Evolutionary conservation across 768 basidiomycete species (phyloP).

Genomic region (Mycena vitilis): DNA sequence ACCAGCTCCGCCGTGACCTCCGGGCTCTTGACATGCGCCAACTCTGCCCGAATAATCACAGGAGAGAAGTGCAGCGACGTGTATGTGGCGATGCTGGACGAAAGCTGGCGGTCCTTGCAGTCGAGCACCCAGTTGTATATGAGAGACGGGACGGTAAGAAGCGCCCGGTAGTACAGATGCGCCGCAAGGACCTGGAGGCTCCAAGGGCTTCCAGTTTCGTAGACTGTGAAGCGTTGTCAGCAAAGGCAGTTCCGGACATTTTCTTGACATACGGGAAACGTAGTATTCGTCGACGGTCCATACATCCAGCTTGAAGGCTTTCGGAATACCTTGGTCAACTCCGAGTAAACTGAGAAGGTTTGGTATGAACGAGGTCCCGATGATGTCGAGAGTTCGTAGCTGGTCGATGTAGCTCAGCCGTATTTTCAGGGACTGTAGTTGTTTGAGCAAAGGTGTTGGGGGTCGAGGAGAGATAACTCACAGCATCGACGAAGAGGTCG

Average conservation of each 20-base stretch:
- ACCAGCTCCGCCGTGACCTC: constrained; percentile 64
- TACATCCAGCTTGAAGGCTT: constrained; percentile 81
- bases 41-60: constrained; percentile 84
- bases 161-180: constrained; percentile 89
- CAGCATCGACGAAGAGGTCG: constrained; percentile 86
- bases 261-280: constrained; percentile 67
- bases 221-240: constrained; percentile 56
- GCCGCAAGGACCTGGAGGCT: constrained; percentile 79
- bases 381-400: constrained; percentile 75
- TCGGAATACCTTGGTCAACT: constrained; percentile 72
- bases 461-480: constrained; percentile 53
- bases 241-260: neutral
- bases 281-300: constrained; percentile 91
- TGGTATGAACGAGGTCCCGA: constrained; percentile 76
- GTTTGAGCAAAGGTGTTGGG: neutral
- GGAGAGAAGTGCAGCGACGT: constrained; percentile 91
- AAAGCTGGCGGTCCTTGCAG: constrained; percentile 90
- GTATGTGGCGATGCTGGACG: constrained; percentile 78
- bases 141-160: constrained; percentile 86
- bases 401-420: constrained; percentile 89
- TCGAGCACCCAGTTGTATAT: constrained; percentile 88
- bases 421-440: constrained; percentile 83
- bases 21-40: constrained; percentile 76
- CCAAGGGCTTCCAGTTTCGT: constrained; percentile 62
- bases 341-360: constrained; percentile 73